A percentile compares a stretch with the other conserved stretches of the same genome.
Conservation (phyloP, 78 protist genomes). For the Dictyostelium citrinum region DNA sequence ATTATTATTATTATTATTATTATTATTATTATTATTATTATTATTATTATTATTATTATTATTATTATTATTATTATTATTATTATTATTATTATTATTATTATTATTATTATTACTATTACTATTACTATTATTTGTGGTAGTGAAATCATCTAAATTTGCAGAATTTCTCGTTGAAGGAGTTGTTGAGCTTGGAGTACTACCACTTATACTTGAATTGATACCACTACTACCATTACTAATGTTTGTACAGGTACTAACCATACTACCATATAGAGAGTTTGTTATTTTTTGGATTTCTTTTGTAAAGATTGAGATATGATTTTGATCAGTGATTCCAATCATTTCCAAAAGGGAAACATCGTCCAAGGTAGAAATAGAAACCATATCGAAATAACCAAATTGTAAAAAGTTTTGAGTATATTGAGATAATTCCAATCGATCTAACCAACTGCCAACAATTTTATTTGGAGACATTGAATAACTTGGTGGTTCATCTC, state of each 20-base stretch:
- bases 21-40: background rate
- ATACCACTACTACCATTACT: background rate
- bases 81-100: background rate
- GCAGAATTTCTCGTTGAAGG: background rate
- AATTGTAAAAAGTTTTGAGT: constrained; percentile 34
- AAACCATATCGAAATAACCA: constrained; percentile 66
- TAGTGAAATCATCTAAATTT: background rate
- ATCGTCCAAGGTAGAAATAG: constrained; percentile 20
- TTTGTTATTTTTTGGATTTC: constrained; percentile 26
- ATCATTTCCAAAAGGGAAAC: constrained; percentile 14
- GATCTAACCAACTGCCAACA: constrained; percentile 60
- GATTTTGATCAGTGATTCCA: constrained; percentile 30
- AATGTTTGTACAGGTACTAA: background rate
- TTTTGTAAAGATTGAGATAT: background rate
- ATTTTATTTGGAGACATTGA: constrained; percentile 72
- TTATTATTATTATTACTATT: background rate
- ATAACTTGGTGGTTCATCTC: constrained; percentile 21
- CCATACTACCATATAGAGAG: background rate
- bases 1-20: background rate
- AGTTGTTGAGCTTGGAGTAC: background rate
- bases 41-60: background rate
- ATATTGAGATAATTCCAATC: constrained; percentile 21
- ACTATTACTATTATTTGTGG: background rate
- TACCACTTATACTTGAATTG: background rate
- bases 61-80: background rate